phyloP scores from a whole-genome alignment of 768 basidiomycete species.

The Gelatoporia subvermispora region DNA sequence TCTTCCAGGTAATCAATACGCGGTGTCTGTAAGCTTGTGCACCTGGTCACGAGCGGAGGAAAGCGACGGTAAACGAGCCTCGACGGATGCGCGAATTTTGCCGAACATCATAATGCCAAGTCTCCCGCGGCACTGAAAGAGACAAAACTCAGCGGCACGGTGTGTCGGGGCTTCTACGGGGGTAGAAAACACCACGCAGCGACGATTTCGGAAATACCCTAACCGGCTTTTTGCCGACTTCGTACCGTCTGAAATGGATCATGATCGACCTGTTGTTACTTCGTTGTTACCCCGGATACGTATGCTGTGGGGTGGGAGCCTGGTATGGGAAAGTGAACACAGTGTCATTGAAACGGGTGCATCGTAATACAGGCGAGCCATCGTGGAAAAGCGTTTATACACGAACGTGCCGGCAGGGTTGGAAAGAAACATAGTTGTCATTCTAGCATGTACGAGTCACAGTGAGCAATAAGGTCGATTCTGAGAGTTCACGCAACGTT shows the following conservation, averaged over 20 bases:
- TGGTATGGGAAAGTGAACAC: too few species aligned
- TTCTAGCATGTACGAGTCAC: background rate
- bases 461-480: too few species aligned
- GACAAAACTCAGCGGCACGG: too few species aligned
- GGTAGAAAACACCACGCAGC: background rate
- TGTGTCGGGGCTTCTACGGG: too few species aligned
- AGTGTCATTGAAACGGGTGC: background rate
- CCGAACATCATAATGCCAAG: too few species aligned
- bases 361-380: constrained; percentile 3
- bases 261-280: too few species aligned
- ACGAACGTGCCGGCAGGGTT: background rate
- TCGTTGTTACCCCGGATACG: too few species aligned
- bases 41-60: background rate
- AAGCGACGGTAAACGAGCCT: background rate
- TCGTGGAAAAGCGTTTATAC: background rate
- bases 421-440: background rate
- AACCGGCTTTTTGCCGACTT: background rate
- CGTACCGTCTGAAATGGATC: background rate
- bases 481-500: too few species aligned
- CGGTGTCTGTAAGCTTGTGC: background rate
- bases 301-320: too few species aligned
- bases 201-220: background rate
- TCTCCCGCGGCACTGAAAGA: too few species aligned
- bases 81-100: background rate
- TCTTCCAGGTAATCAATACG: constrained; percentile 1